These are phyloP conservation scores for Pleurotus citrinopileatus DNA, from an alignment of 768 basidiomycete genomes.

Conservation along the genomic window DNA sequence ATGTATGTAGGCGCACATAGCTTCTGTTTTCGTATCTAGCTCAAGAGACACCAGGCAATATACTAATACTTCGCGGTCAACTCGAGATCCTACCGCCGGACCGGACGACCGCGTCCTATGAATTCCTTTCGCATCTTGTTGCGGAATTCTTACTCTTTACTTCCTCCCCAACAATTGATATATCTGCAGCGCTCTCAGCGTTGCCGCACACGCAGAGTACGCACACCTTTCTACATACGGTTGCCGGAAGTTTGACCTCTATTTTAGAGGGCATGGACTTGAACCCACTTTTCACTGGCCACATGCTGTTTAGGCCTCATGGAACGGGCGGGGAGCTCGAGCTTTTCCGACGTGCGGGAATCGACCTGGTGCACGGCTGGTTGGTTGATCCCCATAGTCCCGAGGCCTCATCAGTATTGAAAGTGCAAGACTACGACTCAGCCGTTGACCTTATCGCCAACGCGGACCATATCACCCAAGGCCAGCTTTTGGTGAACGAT, in stretches of 20 bases:
- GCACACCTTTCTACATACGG: constrained; percentile 21
- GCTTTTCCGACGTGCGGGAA: constrained; percentile 80
- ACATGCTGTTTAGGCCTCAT: constrained; percentile 65
- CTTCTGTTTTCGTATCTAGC: constrained; percentile 4
- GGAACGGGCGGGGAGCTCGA: constrained; percentile 75
- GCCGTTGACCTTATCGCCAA: constrained; percentile 75
- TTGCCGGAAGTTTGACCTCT: not conserved
- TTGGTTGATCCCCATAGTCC: constrained; percentile 66
- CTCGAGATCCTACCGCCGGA: constrained; percentile 68
- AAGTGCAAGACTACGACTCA: constrained; percentile 66
- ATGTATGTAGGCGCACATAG: constrained; percentile 43
- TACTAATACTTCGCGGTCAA: constrained; percentile 80
- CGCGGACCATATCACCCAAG: constrained; percentile 72
- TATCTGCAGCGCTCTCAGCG: constrained; percentile 69
- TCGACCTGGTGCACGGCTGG: constrained; percentile 89
- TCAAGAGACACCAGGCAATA: constrained; percentile 63
- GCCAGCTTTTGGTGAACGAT: constrained; percentile 50
- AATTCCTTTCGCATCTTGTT: constrained; percentile 78
- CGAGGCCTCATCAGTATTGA: constrained; percentile 52
- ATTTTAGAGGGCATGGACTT: constrained; percentile 82
- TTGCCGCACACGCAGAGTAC: constrained; percentile 77
- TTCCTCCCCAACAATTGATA: constrained; percentile 52
- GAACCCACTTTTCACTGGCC: constrained; percentile 77
- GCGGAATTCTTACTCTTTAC: constrained; percentile 74
- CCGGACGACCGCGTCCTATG: constrained; percentile 76